phyloP scores from a whole-genome alignment of 768 basidiomycete species.

The Auricularia sp. region DNA sequence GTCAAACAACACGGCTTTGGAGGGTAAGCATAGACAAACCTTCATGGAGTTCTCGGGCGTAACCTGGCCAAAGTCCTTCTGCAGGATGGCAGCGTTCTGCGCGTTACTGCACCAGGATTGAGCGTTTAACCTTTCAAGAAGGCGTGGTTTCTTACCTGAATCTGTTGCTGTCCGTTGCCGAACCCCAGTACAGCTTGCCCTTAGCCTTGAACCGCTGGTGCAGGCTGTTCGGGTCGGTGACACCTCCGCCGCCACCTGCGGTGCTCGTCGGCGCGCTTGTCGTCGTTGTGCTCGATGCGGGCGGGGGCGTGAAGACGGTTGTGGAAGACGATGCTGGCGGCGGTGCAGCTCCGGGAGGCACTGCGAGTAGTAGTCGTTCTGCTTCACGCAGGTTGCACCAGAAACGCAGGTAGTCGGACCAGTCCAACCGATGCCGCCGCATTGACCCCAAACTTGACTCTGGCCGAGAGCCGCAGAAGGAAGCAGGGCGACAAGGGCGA shows the following conservation, averaged over 20 bases:
- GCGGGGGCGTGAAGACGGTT: conserved; percentile 31
- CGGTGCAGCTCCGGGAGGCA: conserved; percentile 22
- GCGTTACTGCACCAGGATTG: not conserved
- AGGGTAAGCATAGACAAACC: not conserved
- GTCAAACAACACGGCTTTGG: not conserved
- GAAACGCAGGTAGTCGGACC: conserved; percentile 28
- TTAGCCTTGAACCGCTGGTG: not conserved
- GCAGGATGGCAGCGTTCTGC: conserved; percentile 8
- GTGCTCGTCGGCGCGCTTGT: conserved; percentile 21
- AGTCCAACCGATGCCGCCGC: conserved; percentile 22
- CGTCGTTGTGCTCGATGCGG: not conserved
- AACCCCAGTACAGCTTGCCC: conserved; percentile 6
- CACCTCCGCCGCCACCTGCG: not conserved
- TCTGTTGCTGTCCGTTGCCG: conserved; percentile 4
- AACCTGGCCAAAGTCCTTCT: conserved; percentile 10
- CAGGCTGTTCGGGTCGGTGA: conserved; percentile 2
- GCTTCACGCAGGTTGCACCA: conserved; percentile 22
- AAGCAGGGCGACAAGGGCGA: not conserved
- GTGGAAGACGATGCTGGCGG: conserved; percentile 1
- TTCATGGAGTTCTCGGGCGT: conserved; percentile 13
- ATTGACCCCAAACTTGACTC: conserved; percentile 26
- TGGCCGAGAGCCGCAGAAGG: not conserved
- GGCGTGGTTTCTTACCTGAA: not conserved
- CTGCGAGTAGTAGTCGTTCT: conserved; percentile 26
- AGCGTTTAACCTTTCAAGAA: not conserved